Base-by-base conservation (phyloP, 345 rosid genomes). In the Laguncularia racemosa region DNA sequence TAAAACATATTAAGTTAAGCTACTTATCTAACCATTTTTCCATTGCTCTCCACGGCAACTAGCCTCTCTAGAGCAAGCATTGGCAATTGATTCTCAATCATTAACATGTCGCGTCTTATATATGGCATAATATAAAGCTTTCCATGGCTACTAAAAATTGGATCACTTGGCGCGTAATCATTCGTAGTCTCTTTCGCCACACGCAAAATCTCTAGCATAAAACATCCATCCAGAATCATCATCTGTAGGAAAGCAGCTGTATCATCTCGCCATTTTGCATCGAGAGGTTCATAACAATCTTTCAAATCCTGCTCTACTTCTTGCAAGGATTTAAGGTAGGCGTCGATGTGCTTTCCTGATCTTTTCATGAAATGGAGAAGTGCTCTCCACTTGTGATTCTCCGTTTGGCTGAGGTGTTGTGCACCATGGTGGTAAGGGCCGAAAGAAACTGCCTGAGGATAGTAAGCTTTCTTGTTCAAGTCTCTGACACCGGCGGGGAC, bases 61-160 rank as follows among this genome's bases (percentile, higher is more conserved):
- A 79, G 64, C 62, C 23, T 58, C 11, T 68, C 48, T 20, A 82
- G 71, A 33, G 76, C 55, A 12, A 65, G 50, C 66, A 66, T 67
- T 11, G 82, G 84, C 58, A 82, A 53, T 50, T 82, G 87, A 61
- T 82, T 82, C 59, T 78, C 82, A 8, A 78, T 73, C 84, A 78
- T 60, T 12, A 82, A 23, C 87, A 76, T 82, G 52, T 79, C 87
- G 14, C 80, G 44, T 67, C 51, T 62, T 45, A 82, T 70, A 62
- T 55, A 67, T 0, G 81, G 82, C 59, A 69, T 44, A 2, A 76
- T 61, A 48, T 64, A 55, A 17, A 66, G 58, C 63, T 53, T 66
- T 47, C 87, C 87, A 43, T 72, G 82, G 46, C 12, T 15, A 67
- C 84, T 74, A 47, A 82, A 82, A 33, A 82, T 44, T 0, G 87